Base-by-base conservation (phyloP, 78 protist species). In the Bodo saltans region DNA sequence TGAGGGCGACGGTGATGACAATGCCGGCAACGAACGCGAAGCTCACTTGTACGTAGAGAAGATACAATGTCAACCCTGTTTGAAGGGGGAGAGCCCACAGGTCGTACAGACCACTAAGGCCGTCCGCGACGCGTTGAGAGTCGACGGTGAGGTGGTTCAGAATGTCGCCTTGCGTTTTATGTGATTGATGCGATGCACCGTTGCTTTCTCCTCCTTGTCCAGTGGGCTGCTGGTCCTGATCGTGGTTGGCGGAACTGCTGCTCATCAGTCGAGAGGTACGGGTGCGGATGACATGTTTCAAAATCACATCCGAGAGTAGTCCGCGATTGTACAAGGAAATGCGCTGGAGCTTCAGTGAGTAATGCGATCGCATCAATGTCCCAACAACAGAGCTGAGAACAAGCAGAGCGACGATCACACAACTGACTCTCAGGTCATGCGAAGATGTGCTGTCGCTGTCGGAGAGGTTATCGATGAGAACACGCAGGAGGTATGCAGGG, bases 41-140 rank as follows among this genome's bases (percentile, higher is more conserved):
- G 60, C n/a, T 23, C n/a, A 47, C 60, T 30, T 67, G 70, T 11
- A 1, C 35, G 17, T 74, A 84, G 42, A 84, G 68, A 25, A 84
- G 83, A 30, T 33, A 33, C 33, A 75, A 78, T 0, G 84, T 3
- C 33, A 84, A 35, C 12, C 21, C 67, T 0, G 74, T 68, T 67
- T 84, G 88, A 3, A 74, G 11, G 33, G 88, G 88, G 17, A 84
- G 81, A 21, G 40, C 17, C 88, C 88, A 84, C 33, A 68, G 28
- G 42, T 26, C 29, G 67, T 69, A 67, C 27, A 68, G 38, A 53
- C 39, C 8, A 40, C 12, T 1, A 21, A 28, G 26, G 35, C 3
- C 41, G 27, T 3, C 39, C 21, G 1, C 1, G 72, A 3, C 38
- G 42, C 35, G 75, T 0, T 1, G 42, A 2, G 35, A 26, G 74